Percentiles rank a stretch among this genome's conserved stretches.
phyloP scores from a whole-genome alignment of 75 land plant species.

The Selaginella tamariscina region DNA sequence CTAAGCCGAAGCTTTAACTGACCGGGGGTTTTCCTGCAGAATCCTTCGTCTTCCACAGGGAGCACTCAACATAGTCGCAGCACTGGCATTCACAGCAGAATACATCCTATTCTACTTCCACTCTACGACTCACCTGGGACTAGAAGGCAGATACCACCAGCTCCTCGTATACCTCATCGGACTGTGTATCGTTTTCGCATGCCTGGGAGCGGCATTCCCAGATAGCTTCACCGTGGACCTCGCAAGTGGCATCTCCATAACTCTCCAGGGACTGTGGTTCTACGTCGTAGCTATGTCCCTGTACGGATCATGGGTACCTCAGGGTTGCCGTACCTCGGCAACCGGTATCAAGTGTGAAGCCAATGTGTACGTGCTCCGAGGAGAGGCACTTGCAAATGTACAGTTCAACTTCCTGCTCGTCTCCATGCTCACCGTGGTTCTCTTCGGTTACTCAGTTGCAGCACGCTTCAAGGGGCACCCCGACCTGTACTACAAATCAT shows the following conservation, averaged over 20 bases:
- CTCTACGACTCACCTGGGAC: slow-evolving; percentile 81
- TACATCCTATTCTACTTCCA: slow-evolving; percentile 77
- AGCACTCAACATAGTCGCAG: slow-evolving; percentile 51
- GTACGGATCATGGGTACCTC: slow-evolving; percentile 86
- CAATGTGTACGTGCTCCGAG: slow-evolving; percentile 39
- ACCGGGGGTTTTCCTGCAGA: too few species aligned
- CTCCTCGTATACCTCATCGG: slow-evolving; percentile 70
- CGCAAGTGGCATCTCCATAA: slow-evolving; percentile 44
- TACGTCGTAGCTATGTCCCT: slow-evolving; percentile 80
- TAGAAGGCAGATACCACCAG: slow-evolving; percentile 82
- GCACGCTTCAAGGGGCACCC: slow-evolving; percentile 30
- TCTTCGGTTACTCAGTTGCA: slow-evolving; percentile 31
- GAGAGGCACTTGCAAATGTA: slow-evolving; percentile 64
- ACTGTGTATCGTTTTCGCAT: slow-evolving; percentile 47
- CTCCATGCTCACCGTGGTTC: slow-evolving; percentile 19
- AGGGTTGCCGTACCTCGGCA: slow-evolving; percentile 47
- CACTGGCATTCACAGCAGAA: slow-evolving; percentile 76
- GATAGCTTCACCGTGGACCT: slow-evolving; percentile 62
- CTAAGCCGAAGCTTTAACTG: too few species aligned
- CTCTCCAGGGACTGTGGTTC: slow-evolving; percentile 94
- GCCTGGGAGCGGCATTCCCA: slow-evolving; percentile 54
- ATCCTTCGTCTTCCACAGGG: slow-evolving; percentile 62
- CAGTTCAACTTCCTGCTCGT: slow-evolving; percentile 37
- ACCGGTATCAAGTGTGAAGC: slow-evolving; percentile 37
- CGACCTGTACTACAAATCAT: slow-evolving; percentile 10